phyloP scores from a whole-genome alignment of 257 asterid genomes.

The Penstemon barbatus region DNA sequence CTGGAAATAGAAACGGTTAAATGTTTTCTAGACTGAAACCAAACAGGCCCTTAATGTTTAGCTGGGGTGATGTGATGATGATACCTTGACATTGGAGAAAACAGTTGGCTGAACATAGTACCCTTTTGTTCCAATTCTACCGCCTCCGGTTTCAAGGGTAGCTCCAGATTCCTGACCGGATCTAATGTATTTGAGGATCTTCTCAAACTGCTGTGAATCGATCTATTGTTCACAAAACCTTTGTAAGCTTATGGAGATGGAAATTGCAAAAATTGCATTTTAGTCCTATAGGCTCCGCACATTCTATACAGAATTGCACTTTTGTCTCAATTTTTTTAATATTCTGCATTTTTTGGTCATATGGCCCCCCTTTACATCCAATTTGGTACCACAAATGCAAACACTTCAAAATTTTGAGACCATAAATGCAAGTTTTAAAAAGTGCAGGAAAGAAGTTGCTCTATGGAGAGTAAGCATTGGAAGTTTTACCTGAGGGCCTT shows the following conservation, averaged over 20 bases:
- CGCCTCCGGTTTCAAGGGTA: constrained; percentile 87
- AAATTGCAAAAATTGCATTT: background rate
- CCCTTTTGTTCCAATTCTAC: constrained; percentile 60
- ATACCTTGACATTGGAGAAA: constrained; percentile 84
- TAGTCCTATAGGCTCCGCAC: no score
- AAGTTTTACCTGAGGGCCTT: constrained; percentile 87
- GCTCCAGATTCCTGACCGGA: constrained; percentile 78
- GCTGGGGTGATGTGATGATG: background rate
- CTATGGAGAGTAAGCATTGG: background rate
- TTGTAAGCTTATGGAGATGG: constrained; percentile 16
- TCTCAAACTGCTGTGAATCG: constrained; percentile 69
- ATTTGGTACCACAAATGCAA: no score
- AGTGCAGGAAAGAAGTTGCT: background rate
- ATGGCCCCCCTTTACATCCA: no score
- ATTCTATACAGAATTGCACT: no score
- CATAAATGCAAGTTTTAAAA: background rate
- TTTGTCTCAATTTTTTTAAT: no score
- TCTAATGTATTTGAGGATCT: constrained; percentile 68
- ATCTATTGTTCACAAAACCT: constrained; percentile 42
- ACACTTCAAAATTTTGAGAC: background rate
- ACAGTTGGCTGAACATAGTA: constrained; percentile 87
- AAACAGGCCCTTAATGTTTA: background rate
- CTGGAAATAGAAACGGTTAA: constrained; percentile 34
- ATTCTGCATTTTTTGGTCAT: no score
- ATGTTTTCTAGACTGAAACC: no score